Base-by-base conservation (phyloP, 306 rosid species). In the Prunus davidiana region DNA sequence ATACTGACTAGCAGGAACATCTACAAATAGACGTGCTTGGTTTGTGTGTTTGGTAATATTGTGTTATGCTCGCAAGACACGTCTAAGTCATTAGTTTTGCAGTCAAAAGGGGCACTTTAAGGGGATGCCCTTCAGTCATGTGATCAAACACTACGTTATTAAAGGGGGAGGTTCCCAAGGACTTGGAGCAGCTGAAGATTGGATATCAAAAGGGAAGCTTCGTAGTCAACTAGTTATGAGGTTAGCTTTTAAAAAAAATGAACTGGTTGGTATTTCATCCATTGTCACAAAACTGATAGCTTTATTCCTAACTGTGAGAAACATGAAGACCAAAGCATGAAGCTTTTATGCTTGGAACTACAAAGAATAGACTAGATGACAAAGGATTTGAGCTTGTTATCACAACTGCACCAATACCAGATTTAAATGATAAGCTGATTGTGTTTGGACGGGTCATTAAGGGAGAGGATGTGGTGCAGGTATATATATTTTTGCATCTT, bases 391-490 rank as follows among this genome's bases (percentile, higher is more conserved):
- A 92, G 86, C 91, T 96, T 79, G 91, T 92, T 75, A 91, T 96
- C 71, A 96, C 99, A 49, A 96, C 99, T 72, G 98, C 99, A 58
- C 99, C 99, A 2, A 96, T 96, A 62, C 98, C 99, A 27, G 97
- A 93, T 86, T 81, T 96, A 68, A 91, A 84, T 20, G 98, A 96
- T 82, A 91, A 91, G 88, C 87, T 92, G 64, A 77, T 83, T 74
- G 91, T 95, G 77, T 95, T 95, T 71, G 99, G 99, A 43, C 96
- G 77, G 52, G 98, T 95, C 78, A 18, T 95, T 83, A 89, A 86
- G 89, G 98, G 98, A 78, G 93, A 90, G 87, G 93, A 95, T 78
- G 97, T 95, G 69, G 98, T 95, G 69, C 98, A 95, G 98, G 98
- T 95, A 86, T 55, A 64, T 47, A 68, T 52, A 74, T 72, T 18